A percentile compares a stretch with the other conserved stretches of the same genome.
phyloP scores from a whole-genome alignment of 306 rosid species.

The Citrullus amarus region DNA sequence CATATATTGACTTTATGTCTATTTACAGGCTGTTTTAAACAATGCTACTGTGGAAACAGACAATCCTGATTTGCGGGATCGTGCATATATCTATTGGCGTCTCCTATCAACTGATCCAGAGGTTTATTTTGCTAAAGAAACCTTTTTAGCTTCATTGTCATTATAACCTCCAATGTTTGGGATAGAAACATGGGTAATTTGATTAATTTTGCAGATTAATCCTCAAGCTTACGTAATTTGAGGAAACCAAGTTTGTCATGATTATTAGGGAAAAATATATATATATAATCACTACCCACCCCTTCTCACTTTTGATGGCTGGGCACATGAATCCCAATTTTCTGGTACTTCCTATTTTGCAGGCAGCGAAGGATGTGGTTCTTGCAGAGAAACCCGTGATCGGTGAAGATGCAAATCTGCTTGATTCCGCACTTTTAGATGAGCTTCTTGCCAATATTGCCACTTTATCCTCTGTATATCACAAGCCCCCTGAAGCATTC shows the following conservation, averaged over 20 bases:
- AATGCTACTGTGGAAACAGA: slow-evolving; percentile 97
- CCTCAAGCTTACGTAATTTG: not conserved
- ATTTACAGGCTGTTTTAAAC: slow-evolving; percentile 82
- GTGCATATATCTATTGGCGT: slow-evolving; percentile 99
- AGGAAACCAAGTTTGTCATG: not conserved
- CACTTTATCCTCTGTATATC: slow-evolving; percentile 96
- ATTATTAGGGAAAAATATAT: not conserved
- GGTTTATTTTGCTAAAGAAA: slow-evolving; percentile 35
- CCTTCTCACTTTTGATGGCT: not conserved
- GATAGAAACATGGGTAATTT: not conserved
- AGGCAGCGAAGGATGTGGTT: slow-evolving; percentile 99
- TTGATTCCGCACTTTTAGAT: slow-evolving; percentile 82
- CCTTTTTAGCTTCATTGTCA: not conserved
- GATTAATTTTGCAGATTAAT: not conserved
- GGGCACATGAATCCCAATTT: not conserved
- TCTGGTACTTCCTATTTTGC: slow-evolving; percentile 18
- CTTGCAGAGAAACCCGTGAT: slow-evolving; percentile 97
- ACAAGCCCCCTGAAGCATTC: slow-evolving; percentile 94
- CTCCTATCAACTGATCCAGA: slow-evolving; percentile 99
- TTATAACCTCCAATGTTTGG: not conserved
- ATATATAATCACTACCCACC: not conserved
- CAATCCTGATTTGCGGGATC: slow-evolving; percentile 97
- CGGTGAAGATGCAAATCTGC: slow-evolving; percentile 84
- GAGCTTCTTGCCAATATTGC: slow-evolving; percentile 98
- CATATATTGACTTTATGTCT: not conserved